A percentile compares a stretch with the other conserved stretches of the same genome.
phyloP scores from a whole-genome alignment of 768 basidiomycete species.

The Trametes cingulata region DNA sequence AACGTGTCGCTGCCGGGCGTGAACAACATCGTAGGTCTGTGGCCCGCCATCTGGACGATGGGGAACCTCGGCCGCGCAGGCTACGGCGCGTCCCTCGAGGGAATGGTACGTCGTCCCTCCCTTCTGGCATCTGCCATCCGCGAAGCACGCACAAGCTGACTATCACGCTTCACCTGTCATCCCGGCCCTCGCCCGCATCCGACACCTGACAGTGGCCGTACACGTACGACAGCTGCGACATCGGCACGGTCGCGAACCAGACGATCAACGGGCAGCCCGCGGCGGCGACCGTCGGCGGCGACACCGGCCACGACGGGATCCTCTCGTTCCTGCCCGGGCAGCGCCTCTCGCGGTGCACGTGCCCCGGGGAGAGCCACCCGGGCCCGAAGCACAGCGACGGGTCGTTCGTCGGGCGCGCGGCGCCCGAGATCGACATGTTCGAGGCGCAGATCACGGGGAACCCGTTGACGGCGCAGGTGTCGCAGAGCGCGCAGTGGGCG shows the following conservation, averaged over 20 bases:
- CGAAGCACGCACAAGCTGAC: background rate
- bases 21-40: slow-evolving; percentile 61
- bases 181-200: background rate
- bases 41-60: slow-evolving; percentile 84
- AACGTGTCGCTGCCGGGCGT: slow-evolving; percentile 70
- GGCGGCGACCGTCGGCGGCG: slow-evolving; percentile 63
- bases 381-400: slow-evolving; percentile 81
- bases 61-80: slow-evolving; percentile 86
- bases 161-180: slow-evolving; percentile 7
- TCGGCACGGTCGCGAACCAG: slow-evolving; percentile 91
- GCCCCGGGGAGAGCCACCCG: slow-evolving; percentile 81
- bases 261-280: slow-evolving; percentile 64
- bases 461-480: slow-evolving; percentile 60
- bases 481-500: slow-evolving; percentile 84
- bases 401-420: slow-evolving; percentile 70
- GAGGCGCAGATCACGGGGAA: slow-evolving; percentile 69
- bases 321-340: slow-evolving; percentile 90
- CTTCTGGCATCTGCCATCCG: background rate
- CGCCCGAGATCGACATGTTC: slow-evolving; percentile 90
- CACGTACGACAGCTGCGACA: slow-evolving; percentile 82
- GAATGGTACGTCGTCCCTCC: slow-evolving; percentile 52
- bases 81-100: slow-evolving; percentile 84
- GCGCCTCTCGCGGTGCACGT: slow-evolving; percentile 85
- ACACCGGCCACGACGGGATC: slow-evolving; percentile 47
- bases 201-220: slow-evolving; percentile 65